Base-by-base conservation (phyloP, 1,284 basidiomycete genomes). In the Phellinidium pouzarii region DNA sequence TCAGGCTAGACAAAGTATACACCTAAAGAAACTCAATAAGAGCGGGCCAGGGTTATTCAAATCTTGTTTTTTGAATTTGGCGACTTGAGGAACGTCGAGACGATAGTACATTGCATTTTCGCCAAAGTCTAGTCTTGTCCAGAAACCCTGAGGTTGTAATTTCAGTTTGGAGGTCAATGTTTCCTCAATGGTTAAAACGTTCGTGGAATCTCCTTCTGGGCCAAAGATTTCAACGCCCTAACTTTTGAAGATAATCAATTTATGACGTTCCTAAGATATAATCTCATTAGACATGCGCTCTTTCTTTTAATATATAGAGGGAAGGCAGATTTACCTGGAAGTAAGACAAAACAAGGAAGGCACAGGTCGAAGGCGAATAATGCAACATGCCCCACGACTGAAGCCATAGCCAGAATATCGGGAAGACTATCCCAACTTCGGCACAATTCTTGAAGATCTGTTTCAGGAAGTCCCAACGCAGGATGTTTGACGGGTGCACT, bases 331-430 rank as follows among this genome's bases (percentile, higher is more conserved):
- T 55, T 29, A 52, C 56, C 45, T 50, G 52, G 25, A 52, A 40
- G 50, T 22, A 57, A 19, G 25, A 42, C 27, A 43, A 36, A 3
- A 49, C 50, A 4, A 56, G 17, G 23, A 52, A 52, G 12, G 46
- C 43, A 34, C 48, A 56, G 11, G 41, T 38, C 4, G 42, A 43
- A 9, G 34, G 45, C 7, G 54, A 48, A 22, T 46, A 47, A 20
- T 52, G 48, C 20, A 44, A n/a, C 2, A 56, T 37, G 8, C 37
- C 50, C 50, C 51, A 52, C 8, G 54, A 56, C 4, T 42, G 38
- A 20, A 44, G 17, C 50, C 50, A 56, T 6, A 48, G 14, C 54
- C 54, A 56, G 22, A 56, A 48, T 6, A 49, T 20, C 8, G 44
- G 26, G 2, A 50, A 42, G 26, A 49, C 27, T 3, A 48, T 38